A percentile compares a stretch with the other conserved stretches of the same genome.
phyloP scores from a whole-genome alignment of 116 monocot species.

The Zostera marina region DNA sequence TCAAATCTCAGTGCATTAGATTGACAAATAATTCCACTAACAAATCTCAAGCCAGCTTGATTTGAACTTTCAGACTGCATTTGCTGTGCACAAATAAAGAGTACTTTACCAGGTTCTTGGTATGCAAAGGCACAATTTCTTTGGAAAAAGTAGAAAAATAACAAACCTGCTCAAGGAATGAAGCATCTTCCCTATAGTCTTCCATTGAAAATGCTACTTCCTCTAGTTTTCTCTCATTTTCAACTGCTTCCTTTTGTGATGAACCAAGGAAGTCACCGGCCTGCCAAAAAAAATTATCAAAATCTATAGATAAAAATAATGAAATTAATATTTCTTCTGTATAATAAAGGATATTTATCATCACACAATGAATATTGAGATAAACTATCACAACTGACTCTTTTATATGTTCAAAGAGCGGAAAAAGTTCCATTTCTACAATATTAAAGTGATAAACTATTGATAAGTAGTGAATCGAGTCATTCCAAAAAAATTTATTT shows the following conservation, averaged over 20 bases:
- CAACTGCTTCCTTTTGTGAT: conserved; percentile 38
- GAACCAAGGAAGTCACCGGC: conserved; percentile 93
- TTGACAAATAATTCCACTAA: conserved; percentile 92
- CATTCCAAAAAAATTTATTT: too few species aligned
- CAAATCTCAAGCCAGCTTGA: conserved; percentile 79
- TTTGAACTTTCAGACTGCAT: conserved; percentile 38
- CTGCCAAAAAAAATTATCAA: conserved; percentile 39
- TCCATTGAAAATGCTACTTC: conserved; percentile 51
- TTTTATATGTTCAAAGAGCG: too few species aligned
- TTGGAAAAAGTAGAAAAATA: background rate
- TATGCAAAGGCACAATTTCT: conserved; percentile 8
- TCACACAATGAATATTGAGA: too few species aligned
- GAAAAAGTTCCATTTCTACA: too few species aligned
- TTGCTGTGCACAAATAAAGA: conserved; percentile 18
- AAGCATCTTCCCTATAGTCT: conserved; percentile 32
- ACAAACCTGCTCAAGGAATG: conserved; percentile 82
- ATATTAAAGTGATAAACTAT: too few species aligned
- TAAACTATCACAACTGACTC: too few species aligned
- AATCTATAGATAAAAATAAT: background rate
- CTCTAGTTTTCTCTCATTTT: conserved; percentile 71
- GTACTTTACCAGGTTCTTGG: background rate
- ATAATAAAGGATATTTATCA: too few species aligned
- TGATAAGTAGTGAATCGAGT: too few species aligned
- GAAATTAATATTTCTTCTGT: background rate
- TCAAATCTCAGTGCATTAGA: conserved; percentile 72